Evolutionary conservation across 106 monocot species (phyloP), one percentile per base, ranked within the genome.

Genomic region (Acanthochlamys bracteata): DNA sequence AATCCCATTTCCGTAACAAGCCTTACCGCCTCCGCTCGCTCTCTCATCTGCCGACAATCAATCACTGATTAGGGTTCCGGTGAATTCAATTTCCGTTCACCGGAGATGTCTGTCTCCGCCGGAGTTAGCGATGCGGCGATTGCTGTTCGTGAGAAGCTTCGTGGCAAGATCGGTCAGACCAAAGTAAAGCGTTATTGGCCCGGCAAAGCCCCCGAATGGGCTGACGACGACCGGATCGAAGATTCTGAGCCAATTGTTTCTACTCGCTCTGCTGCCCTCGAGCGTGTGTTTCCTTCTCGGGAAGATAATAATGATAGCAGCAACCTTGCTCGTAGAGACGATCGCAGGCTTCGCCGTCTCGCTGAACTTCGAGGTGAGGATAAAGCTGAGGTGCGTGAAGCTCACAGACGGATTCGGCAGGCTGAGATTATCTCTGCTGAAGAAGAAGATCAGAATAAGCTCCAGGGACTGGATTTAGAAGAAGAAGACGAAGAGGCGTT

Each of bases 151-250:
- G 95, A 96, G 42, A 96, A 95, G 77, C 81, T 89, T 24, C 72
- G 85, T 3, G 93, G 93, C 4, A 93, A 86, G 89, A 93, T 93
- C 39, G 93, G 90, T 19, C 95, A 96, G 80, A 96, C 95, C 1
- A 96, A 91, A 82, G 95, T 96, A 13, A 96, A 96, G 74, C 57
- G 95, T 2, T 96, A 96, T 54, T 93, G 93, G 93, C 93, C 93
- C 0, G 93, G 93, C 0, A 93, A 93, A 45, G 93, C 89, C n/a
- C 93, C 93, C 0, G 93, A 93, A 57, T 93, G 93, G 93, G 93
- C 93, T 10, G 85, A 83, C 3, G 83, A 14, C 6, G 89, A 89
- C 12, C 12, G 17, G 0, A 89, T 89, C 16, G 86, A 85, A 1
- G 33, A 54, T 7, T 86, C 83, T 20, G 49, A 89, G 60, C 60